Percentiles rank a stretch among this genome's conserved stretches.
phyloP scores from a whole-genome alignment of 2,329 filamentous ascomycete species.

The Pseudocercospora fijiensis region DNA sequence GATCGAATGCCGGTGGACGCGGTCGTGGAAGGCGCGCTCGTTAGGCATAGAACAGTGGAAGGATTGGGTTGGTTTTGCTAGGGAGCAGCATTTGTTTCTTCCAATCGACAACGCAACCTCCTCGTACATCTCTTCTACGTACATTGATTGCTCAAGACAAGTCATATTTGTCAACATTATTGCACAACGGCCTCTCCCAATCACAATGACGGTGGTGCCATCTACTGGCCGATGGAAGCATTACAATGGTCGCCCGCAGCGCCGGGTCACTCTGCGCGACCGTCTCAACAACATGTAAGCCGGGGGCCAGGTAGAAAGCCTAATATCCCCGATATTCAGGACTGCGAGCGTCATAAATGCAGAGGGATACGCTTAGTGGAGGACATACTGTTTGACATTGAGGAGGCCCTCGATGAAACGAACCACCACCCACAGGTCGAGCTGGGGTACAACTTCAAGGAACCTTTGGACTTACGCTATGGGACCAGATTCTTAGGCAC shows the following conservation, averaged over 20 bases:
- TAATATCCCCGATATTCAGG: background rate
- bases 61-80: background rate
- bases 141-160: background rate
- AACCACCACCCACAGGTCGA: background rate
- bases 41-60: background rate
- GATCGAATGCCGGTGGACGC: slow-evolving; percentile 19
- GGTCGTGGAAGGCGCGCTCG: slow-evolving; percentile 8
- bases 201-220: background rate
- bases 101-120: background rate
- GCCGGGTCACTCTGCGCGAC: background rate
- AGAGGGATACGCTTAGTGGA: background rate
- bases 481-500: too few relatives aligned
- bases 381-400: background rate
- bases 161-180: background rate
- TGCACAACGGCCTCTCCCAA: background rate
- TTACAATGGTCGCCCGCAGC: background rate
- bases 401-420: background rate
- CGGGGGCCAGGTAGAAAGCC: too few relatives aligned
- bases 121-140: background rate
- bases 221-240: background rate
- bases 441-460: background rate
- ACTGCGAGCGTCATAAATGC: background rate
- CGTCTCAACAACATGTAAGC: background rate
- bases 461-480: background rate
- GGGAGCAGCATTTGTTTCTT: background rate